Base-by-base conservation (phyloP, 2,329 filamentous ascomycete genomes). In the Lachnellula occidentalis region DNA sequence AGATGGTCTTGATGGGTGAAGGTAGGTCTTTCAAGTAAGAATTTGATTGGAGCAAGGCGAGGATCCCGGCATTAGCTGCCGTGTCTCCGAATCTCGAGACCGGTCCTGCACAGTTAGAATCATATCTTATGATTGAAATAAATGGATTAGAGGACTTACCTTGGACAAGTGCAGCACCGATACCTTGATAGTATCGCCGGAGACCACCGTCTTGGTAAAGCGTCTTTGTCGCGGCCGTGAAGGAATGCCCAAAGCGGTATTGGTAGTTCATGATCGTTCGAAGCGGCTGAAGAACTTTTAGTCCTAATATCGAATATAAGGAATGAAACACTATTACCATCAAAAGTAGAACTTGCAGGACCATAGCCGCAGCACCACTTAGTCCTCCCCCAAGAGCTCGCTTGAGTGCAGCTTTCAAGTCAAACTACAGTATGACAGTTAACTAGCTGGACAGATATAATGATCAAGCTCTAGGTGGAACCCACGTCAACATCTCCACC, bases 231-330 rank as follows among this genome's bases (percentile, higher is more conserved):
- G 75, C 74, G 1, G 60, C 49, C 3, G 67, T 69, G 52, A 78
- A 77, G 0, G 71, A 68, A 0, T 69, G 71, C 1, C 75, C 75
- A 39, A 72, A 74, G 2, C 75, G 75, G 51, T 78, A 78, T 56
- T 78, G 75, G 45, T 77, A 78, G 63, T 78, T 78, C 75, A 78
- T 78, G 12, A 77, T 74, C 0, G 75, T 78, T 5, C 75, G 71
- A 3, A 78, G 64, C 3, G 75, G 76, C 75, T 77, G 46, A 4
- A 1, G 1, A 2, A 7, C 27, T 14, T n/a, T 59, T 17, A 46
- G 22, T 49, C 3, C 22, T 15, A n/a, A 3, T 12, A 43, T n/a
- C 15, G 14, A 51, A 9, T 24, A 0, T 17, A 46, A 11, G 7
- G 6, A 31, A 1, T 9, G 1, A 49, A n/a, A 21, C 58, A 3